Conservation (phyloP, 1,139 yeast genomes). For the Wickerhamomyces sp. region DNA sequence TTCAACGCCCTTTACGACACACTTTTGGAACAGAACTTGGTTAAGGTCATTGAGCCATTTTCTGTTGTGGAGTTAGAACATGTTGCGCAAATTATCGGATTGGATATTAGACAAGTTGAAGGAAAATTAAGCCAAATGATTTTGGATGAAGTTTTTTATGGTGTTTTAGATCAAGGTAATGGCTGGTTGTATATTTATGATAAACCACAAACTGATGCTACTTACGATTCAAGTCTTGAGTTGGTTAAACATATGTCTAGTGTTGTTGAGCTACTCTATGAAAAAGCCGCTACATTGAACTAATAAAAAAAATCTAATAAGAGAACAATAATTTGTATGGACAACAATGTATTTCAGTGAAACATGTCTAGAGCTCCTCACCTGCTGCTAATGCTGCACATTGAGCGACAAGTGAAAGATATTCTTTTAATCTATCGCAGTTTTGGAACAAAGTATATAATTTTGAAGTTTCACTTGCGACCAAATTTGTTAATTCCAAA, state of each 20-base stretch:
- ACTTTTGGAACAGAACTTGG: constrained; percentile 84
- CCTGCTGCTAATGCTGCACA: constrained; percentile 25
- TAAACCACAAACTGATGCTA: constrained; percentile 83
- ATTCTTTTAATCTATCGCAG: constrained; percentile 60
- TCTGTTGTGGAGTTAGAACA: constrained; percentile 91
- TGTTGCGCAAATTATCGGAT: constrained; percentile 82
- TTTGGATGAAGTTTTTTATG: constrained; percentile 87
- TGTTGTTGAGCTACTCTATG: constrained; percentile 89
- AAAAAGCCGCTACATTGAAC: constrained; percentile 81
- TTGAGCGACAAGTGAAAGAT: constrained; percentile 52
- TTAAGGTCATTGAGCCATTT: constrained; percentile 93
- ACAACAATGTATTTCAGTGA: too few species aligned
- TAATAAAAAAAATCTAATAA: constrained; percentile 21
- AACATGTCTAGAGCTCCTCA: constrained; percentile 7
- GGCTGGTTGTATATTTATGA: constrained; percentile 95
- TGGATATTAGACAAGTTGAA: constrained; percentile 86
- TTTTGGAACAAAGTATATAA: constrained; percentile 51
- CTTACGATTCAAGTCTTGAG: constrained; percentile 84
- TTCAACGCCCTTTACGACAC: constrained; percentile 92
- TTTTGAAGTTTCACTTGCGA: constrained; percentile 45
- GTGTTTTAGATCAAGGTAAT: constrained; percentile 96
- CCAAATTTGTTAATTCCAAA: constrained; percentile 49
- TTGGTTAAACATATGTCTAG: constrained; percentile 81
- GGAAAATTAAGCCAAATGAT: constrained; percentile 96
- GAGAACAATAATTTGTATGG: not conserved